A percentile compares a stretch with the other conserved stretches of the same genome.
Evolutionary conservation across 352 stramenopile genomes (phyloP).

Genomic region (Phytophthora sojae): DNA sequence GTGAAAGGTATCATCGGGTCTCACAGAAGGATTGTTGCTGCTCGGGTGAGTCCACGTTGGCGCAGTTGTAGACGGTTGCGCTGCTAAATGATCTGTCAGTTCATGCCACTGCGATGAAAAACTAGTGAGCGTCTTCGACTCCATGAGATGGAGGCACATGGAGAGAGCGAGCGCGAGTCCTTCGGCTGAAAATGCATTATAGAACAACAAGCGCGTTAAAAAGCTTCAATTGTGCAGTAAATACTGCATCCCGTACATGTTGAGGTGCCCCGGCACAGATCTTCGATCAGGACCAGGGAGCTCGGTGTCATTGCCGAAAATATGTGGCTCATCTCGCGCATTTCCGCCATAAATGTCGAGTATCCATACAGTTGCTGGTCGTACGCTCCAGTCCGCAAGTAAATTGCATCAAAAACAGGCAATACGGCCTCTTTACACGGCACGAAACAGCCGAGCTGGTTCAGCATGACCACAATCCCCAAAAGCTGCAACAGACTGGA

Average conservation of each 20-base stretch:
- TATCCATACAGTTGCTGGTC: slow-evolving; percentile 56
- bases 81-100: slow-evolving; percentile 25
- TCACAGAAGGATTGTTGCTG: neutral
- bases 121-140: slow-evolving; percentile 31
- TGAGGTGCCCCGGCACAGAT: slow-evolving; percentile 59
- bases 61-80: neutral
- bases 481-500: slow-evolving; percentile 28
- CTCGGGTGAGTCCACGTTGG: neutral
- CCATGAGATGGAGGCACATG: slow-evolving; percentile 44
- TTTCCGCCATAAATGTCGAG: slow-evolving; percentile 68
- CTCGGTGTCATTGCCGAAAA: slow-evolving; percentile 35
- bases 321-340: slow-evolving; percentile 55
- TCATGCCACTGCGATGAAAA: slow-evolving; percentile 47
- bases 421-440: slow-evolving; percentile 49
- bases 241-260: slow-evolving; percentile 26
- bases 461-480: slow-evolving; percentile 47
- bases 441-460: slow-evolving; percentile 74
- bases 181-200: slow-evolving; percentile 30
- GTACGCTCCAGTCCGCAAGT: slow-evolving; percentile 48
- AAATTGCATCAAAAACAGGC: slow-evolving; percentile 53
- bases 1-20: neutral
- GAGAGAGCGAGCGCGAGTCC: slow-evolving; percentile 42
- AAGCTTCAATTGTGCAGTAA: neutral
- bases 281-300: slow-evolving; percentile 61
- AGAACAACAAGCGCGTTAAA: neutral